Evolutionary conservation across 352 stramenopile species (phyloP), one percentile per base, ranked within the genome.

Genomic region (Globisporangium echinulatum): DNA sequence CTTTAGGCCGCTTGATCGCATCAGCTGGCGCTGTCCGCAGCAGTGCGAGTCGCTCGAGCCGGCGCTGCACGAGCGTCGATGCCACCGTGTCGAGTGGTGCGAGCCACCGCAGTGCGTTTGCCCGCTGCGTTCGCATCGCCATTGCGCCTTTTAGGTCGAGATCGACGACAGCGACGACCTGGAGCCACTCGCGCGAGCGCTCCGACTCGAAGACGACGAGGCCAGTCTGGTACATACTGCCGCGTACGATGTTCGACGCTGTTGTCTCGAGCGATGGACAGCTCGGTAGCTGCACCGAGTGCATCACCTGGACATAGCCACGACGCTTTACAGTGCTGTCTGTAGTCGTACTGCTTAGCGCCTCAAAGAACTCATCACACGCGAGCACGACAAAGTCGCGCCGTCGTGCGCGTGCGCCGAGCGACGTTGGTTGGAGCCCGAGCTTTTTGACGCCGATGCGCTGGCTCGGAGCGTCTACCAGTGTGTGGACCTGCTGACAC

Each of bases 251-350:
- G 63, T 59, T 59, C 37, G 71, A 59, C 0, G 56, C 51, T 51
- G 71, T 69, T 33, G 25, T 33, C 19, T 75, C 67, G 15, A 84
- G 62, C 42, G 71, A 51, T 37, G 75, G 73, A 55, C 71, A 83
- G 54, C 70, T 80, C 14, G 75, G 69, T 17, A 87, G 66, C 51
- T 82, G 75, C 51, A 87, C 78, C 46, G 77, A 87, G 58, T 87
- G 77, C 60, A 87, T 71, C 54, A 67, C 71, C 8, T 79, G 72
- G 14, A 81, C 70, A 75, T 73, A 87, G 7, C 77, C 77, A 14
- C 68, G 69, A 33, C 25, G 25, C 25, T 33, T 33, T 33, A 33
- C 25, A 33, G 25, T 33, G 25, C 25, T 6, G 43, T 17, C 5
- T 48, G 67, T 56, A 2, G 58, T 38, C 15, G 7, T 52, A 13